Evolutionary conservation across 2,329 filamentous ascomycete species (phyloP).

Genomic region (Elsinoe ampelina): DNA sequence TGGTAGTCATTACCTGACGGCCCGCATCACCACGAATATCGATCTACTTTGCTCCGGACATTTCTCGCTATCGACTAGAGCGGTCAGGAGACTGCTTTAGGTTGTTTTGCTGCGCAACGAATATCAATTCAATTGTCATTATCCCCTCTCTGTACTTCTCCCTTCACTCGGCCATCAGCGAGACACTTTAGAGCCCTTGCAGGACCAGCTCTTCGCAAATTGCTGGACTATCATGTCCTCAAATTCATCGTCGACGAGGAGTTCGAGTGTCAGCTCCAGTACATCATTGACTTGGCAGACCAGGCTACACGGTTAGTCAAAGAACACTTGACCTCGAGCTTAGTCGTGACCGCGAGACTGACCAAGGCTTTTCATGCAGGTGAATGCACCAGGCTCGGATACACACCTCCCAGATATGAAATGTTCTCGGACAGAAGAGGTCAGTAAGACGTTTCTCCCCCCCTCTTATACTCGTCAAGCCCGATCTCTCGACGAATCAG

Average conservation of each 20-base stretch:
- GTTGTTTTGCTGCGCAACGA: no score
- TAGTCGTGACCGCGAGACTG: neutral
- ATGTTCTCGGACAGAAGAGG: constrained; percentile 68
- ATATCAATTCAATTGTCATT: no score
- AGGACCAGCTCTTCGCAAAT: neutral
- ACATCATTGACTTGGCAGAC: constrained; percentile 21
- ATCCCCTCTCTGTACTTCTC: no score
- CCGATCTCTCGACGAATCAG: neutral
- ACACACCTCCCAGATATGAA: constrained; percentile 25
- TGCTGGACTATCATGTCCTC: constrained; percentile 13
- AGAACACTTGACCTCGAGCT: neutral
- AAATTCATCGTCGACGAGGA: constrained; percentile 12
- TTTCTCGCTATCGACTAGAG: neutral
- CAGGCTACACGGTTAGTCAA: constrained; percentile 25
- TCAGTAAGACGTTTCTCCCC: constrained; percentile 31
- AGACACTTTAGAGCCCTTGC: no score
- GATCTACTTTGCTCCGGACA: neutral
- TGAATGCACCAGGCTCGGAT: constrained; percentile 11
- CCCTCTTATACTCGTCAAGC: constrained; percentile 12
- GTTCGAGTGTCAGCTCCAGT: constrained; percentile 13
- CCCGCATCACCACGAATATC: neutral
- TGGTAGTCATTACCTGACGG: neutral
- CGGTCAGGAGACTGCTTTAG: neutral
- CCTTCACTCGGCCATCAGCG: no score
- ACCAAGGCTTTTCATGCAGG: constrained; percentile 15